These are phyloP conservation scores for Rhododendron williamsianum DNA, from an alignment of 148 eudicot species.

Conservation along the genomic window DNA sequence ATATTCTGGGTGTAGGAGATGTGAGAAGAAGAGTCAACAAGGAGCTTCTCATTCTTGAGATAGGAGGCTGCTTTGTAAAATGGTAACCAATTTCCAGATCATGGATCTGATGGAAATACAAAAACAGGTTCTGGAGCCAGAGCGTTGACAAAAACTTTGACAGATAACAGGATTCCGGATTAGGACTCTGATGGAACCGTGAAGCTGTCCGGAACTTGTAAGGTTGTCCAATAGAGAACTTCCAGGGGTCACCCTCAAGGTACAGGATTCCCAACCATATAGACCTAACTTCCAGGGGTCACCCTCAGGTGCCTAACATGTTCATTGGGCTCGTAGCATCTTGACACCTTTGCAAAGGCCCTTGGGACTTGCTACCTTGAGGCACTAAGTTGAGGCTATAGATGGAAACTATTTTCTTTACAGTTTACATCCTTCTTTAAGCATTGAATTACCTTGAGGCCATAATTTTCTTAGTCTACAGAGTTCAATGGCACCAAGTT, in stretches of 20 bases:
- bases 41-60: neutral
- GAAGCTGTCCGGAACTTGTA: neutral
- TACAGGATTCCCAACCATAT: neutral
- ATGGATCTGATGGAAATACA: neutral
- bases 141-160: neutral
- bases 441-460: neutral
- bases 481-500: neutral
- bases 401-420: neutral
- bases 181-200: neutral
- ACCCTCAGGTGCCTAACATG: neutral
- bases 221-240: neutral
- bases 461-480: neutral
- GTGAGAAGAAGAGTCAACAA: neutral
- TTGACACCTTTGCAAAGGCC: neutral
- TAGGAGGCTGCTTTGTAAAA: neutral
- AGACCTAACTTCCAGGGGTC: neutral
- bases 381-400: neutral
- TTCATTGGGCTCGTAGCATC: neutral
- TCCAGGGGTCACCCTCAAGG: neutral
- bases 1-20: neutral
- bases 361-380: neutral
- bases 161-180: neutral
- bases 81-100: neutral
- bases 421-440: neutral
- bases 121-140: neutral